Evolutionary conservation across 2,329 filamentous ascomycete genomes (phyloP), one percentile per base, ranked within the genome.

Genomic region (Colletotrichum plurivorum): DNA sequence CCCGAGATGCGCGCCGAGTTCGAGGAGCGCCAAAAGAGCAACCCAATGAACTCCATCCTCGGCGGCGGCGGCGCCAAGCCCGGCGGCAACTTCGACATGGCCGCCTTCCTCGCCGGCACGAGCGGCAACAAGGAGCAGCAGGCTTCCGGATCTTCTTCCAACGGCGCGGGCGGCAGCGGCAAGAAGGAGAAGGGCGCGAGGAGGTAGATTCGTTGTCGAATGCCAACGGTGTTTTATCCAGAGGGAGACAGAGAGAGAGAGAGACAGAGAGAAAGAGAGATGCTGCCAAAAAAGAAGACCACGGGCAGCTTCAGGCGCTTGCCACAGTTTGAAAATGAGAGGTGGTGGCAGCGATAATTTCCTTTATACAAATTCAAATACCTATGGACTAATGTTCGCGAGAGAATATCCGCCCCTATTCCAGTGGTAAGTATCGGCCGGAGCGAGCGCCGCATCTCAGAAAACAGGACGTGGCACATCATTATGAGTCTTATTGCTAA

Each of bases 1-100:
- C 94, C 94, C n/a, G 96, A 99, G 81, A 93, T 94, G 83, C 91
- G 91, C 75, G 94, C 93, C 75, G 96, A 98, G 79, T 97, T 96
- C 78, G 94, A 98, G 79, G 93, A 94, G 76, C 92, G 94, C 76
- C 94, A 96, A 80, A 94, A 94, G 82, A 88, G 89, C 71, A 91
- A 89, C 73, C 89, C 92, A 1, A 84, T 95, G 73, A 87, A 85
- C 71, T 85, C 88, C 77, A 75, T 89, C 74, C 84, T 89, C 70
- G 83, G 81, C 22, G 79, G 78, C 63, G 71, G 74, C 52, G 71
- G 74, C 48, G 76, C 67, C 51, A 72, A 63, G 53, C 71, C 63
- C 48, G 69, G 66, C 31, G 83, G 83, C 68, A 85, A 84, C 78
- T 90, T 90, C 71, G 89, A 91, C 74, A 86, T 90, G 85, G 89